Conservation (phyloP, 75 land plant genomes). For the Pinus taeda region DNA sequence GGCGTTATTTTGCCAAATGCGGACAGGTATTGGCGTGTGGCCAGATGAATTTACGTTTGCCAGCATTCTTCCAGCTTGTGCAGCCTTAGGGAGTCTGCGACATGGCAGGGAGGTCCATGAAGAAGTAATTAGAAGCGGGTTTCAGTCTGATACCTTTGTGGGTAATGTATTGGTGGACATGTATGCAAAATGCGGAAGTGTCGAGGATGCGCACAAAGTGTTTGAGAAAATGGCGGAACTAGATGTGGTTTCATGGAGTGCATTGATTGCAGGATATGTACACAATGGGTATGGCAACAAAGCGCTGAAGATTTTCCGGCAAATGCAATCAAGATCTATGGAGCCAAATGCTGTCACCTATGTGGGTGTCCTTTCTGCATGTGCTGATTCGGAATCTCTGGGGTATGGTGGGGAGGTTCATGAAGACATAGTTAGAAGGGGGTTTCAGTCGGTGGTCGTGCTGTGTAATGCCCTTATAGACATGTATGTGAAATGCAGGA, state of each 20-base stretch:
- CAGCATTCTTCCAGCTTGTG: slow-evolving; percentile 51
- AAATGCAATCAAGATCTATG: not conserved
- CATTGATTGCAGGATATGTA: not conserved
- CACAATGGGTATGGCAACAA: not conserved
- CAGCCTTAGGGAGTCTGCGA: slow-evolving; percentile 23
- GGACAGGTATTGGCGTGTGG: slow-evolving; percentile 10
- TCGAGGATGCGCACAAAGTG: too few relatives aligned
- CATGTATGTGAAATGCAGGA: not conserved
- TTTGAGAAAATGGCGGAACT: not conserved
- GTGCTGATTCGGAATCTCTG: not conserved
- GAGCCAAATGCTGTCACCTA: not conserved
- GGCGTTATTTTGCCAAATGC: slow-evolving; percentile 40
- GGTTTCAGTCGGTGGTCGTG: not conserved
- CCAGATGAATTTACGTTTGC: slow-evolving; percentile 45
- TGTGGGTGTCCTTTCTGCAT: not conserved
- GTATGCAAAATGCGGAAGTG: slow-evolving; percentile 53
- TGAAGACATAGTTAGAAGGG: not conserved
- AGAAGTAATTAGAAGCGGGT: slow-evolving; percentile 20
- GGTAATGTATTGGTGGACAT: slow-evolving; percentile 48
- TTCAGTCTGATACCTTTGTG: slow-evolving; percentile 35
- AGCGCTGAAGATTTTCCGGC: not conserved
- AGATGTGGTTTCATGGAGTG: not conserved
- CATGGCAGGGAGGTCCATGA: slow-evolving; percentile 50
- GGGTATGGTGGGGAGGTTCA: not conserved
- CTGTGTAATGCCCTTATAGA: not conserved